phyloP scores from a whole-genome alignment of 2,329 filamentous ascomycete species.

The Chalaropsis ovoidea region DNA sequence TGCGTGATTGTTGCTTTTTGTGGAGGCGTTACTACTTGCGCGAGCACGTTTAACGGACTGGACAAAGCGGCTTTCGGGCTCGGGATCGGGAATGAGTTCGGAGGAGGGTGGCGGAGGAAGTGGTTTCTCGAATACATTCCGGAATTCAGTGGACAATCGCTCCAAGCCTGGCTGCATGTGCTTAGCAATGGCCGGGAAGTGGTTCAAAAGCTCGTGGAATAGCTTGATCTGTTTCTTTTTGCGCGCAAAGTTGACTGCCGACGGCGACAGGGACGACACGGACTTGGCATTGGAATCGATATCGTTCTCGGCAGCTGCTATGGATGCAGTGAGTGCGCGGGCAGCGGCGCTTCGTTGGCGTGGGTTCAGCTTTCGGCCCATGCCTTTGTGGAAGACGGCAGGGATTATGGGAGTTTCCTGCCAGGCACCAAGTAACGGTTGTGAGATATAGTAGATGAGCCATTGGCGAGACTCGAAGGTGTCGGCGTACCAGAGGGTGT shows the following conservation, averaged over 20 bases:
- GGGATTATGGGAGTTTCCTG: conserved; percentile 64
- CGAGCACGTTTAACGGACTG: conserved; percentile 47
- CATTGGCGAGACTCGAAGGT: conserved; percentile 84
- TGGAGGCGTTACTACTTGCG: conserved; percentile 33
- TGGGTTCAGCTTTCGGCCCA: conserved; percentile 32
- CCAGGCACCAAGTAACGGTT: conserved; percentile 72
- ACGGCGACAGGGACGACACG: conserved; percentile 18
- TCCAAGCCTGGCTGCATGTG: conserved; percentile 94
- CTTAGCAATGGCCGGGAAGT: conserved; percentile 89
- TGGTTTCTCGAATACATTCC: conserved; percentile 72
- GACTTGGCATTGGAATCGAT: conserved; percentile 22
- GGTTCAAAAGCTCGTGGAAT: conserved; percentile 79
- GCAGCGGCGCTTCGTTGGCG: conserved; percentile 28
- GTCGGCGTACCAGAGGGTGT: conserved; percentile 80
- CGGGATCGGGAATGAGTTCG: conserved; percentile 41
- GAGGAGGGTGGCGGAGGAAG: conserved; percentile 47
- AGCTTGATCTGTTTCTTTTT: conserved; percentile 84
- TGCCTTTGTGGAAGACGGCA: conserved; percentile 47
- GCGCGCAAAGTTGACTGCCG: conserved; percentile 38
- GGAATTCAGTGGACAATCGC: conserved; percentile 81
- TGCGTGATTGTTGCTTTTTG: conserved; percentile 27
- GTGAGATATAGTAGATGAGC: conserved; percentile 93
- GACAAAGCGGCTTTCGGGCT: conserved; percentile 48
- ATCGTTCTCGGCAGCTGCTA: conserved; percentile 31
- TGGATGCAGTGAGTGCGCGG: conserved; percentile 17